A percentile compares a stretch with the other conserved stretches of the same genome.
Evolutionary conservation across 2,329 filamentous ascomycete species (phyloP).

Genomic region (Ophiocordyceps camponoti-rufipedis): DNA sequence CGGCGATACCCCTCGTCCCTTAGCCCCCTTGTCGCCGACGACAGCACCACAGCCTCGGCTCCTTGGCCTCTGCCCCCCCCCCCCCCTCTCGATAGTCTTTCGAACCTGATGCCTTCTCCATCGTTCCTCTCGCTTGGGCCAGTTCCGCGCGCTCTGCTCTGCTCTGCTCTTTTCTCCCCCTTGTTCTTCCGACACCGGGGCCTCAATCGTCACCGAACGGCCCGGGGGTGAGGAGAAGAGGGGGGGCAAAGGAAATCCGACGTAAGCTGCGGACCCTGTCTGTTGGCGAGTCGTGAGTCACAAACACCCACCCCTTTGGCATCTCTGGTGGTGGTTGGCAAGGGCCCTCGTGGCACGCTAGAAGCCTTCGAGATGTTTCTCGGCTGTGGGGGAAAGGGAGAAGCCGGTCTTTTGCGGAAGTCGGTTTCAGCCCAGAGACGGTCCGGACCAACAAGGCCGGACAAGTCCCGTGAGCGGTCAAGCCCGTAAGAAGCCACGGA

Average conservation of each 20-base stretch:
- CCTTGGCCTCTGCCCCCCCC: too few relatives aligned
- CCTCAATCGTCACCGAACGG: too few relatives aligned
- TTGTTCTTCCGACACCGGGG: too few relatives aligned
- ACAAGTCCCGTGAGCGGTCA: not conserved
- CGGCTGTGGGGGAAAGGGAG: not conserved
- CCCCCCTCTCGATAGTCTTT: not conserved
- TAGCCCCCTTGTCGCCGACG: not conserved
- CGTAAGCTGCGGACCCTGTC: too few relatives aligned
- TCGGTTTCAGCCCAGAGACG: not conserved
- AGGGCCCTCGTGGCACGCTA: not conserved
- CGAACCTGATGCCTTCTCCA: not conserved
- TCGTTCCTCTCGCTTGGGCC: not conserved
- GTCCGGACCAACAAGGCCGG: not conserved
- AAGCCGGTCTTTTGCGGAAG: not conserved
- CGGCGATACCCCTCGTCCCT: not conserved
- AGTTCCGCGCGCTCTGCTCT: too few relatives aligned
- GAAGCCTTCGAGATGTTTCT: not conserved
- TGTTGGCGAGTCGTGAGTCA: not conserved
- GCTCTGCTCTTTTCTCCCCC: too few relatives aligned
- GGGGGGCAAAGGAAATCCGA: too few relatives aligned
- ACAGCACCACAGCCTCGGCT: not conserved
- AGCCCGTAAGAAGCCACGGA: not conserved
- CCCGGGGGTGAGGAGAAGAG: too few relatives aligned
- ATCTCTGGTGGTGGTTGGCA: not conserved
- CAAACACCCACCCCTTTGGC: not conserved